Conservation (phyloP, 2,329 filamentous ascomycete genomes). For the Neophaeococcomyces aloes region DNA sequence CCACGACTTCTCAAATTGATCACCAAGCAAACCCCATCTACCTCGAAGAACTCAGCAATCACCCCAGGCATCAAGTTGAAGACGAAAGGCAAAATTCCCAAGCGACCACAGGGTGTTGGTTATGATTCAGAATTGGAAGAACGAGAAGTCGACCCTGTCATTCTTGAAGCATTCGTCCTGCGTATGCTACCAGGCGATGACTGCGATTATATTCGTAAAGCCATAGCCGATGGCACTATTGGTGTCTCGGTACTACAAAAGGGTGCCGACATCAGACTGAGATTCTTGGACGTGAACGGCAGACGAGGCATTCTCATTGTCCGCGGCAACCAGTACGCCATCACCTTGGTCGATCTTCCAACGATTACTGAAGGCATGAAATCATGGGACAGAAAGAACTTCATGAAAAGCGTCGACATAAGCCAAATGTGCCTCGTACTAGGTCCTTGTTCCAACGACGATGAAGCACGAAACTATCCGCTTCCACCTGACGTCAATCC, state of each 20-base stretch:
- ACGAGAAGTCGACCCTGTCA: slow-evolving; percentile 71
- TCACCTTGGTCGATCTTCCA: slow-evolving; percentile 69
- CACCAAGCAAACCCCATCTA: slow-evolving; percentile 1
- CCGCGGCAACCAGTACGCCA: slow-evolving; percentile 61
- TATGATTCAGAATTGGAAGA: slow-evolving; percentile 96
- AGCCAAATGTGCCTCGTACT: slow-evolving; percentile 81
- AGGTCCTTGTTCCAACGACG: slow-evolving; percentile 53
- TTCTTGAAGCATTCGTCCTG: slow-evolving; percentile 81
- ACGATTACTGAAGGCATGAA: slow-evolving; percentile 87
- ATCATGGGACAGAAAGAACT: slow-evolving; percentile 77
- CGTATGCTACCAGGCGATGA: slow-evolving; percentile 81
- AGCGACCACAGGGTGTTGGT: slow-evolving; percentile 67
- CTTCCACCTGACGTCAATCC: slow-evolving; percentile 62
- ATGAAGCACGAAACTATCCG: slow-evolving; percentile 55
- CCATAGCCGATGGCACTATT: slow-evolving; percentile 66
- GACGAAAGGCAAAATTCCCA: slow-evolving; percentile 56
- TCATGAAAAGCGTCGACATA: slow-evolving; percentile 81
- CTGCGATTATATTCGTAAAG: slow-evolving; percentile 68
- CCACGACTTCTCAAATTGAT: slow-evolving; percentile 5
- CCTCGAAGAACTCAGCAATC: slow-evolving; percentile 4
- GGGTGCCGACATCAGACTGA: slow-evolving; percentile 68
- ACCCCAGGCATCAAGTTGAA: slow-evolving; percentile 46
- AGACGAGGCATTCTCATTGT: slow-evolving; percentile 64
- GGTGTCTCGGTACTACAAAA: slow-evolving; percentile 54
- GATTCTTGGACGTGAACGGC: slow-evolving; percentile 60